Conservation (phyloP, 2,329 filamentous ascomycete species). For the Botryotinia narcissicola region DNA sequence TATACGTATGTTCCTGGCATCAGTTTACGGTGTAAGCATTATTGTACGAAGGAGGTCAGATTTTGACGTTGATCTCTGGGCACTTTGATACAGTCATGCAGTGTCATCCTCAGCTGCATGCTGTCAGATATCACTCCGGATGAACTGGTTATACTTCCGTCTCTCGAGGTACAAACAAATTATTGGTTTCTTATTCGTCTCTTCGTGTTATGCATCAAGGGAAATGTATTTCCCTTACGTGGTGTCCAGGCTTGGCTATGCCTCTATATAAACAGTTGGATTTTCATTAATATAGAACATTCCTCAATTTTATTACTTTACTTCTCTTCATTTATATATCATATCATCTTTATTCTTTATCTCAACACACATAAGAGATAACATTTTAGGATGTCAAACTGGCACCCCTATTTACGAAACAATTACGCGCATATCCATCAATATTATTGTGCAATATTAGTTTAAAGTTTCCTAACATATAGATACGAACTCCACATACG, state of each 20-base stretch:
- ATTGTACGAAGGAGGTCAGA: not conserved
- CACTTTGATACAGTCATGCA: not conserved
- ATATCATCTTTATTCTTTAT: not conserved
- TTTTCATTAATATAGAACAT: not conserved
- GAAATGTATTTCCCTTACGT: not conserved
- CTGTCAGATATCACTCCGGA: not conserved
- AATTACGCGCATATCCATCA: not conserved
- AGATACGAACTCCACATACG: not conserved
- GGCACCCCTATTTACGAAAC: not conserved
- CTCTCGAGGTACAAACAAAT: not conserved
- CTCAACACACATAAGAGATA: not conserved
- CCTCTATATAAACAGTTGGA: not conserved
- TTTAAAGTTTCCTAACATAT: no score
- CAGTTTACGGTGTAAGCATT: constrained; percentile 8
- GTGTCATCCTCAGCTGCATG: not conserved
- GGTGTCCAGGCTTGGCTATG: not conserved
- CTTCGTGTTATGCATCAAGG: not conserved
- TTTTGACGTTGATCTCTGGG: not conserved
- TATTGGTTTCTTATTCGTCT: not conserved
- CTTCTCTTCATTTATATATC: not conserved
- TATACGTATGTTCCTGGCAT: not conserved
- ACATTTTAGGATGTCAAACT: not conserved
- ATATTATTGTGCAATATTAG: not conserved
- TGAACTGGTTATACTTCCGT: not conserved
- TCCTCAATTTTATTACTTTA: not conserved